A percentile compares a stretch with the other conserved stretches of the same genome.
These are phyloP conservation scores for Martiniozyma abietophila DNA, from an alignment of 805 yeast species.

Conservation along the genomic window DNA sequence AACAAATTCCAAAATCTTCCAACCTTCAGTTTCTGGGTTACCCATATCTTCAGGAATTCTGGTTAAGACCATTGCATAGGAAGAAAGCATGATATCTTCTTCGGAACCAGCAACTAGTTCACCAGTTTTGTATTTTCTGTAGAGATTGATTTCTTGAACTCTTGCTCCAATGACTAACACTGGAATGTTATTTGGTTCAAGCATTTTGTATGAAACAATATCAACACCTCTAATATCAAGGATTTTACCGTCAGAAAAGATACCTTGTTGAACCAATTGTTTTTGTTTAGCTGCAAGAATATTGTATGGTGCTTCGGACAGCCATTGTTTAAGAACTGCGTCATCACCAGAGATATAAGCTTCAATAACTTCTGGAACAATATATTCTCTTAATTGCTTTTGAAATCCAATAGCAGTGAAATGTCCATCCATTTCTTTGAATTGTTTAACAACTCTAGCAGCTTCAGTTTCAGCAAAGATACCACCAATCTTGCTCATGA, in stretches of 20 bases:
- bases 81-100: slow-evolving; percentile 82
- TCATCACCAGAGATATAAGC: slow-evolving; percentile 92
- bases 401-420: slow-evolving; percentile 74
- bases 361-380: slow-evolving; percentile 90
- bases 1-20: slow-evolving; percentile 92
- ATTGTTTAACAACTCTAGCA: slow-evolving; percentile 81
- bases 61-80: slow-evolving; percentile 95
- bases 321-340: slow-evolving; percentile 75
- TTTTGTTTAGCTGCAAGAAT: slow-evolving; percentile 92
- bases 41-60: slow-evolving; percentile 88
- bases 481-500: slow-evolving; percentile 72
- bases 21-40: slow-evolving; percentile 87
- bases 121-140: slow-evolving; percentile 83
- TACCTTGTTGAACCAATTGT: slow-evolving; percentile 82
- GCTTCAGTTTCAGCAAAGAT: slow-evolving; percentile 94
- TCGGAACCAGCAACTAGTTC: slow-evolving; percentile 95
- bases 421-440: slow-evolving; percentile 82
- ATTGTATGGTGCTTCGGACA: slow-evolving; percentile 93
- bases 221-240: slow-evolving; percentile 94
- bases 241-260: slow-evolving; percentile 84
- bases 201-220: slow-evolving; percentile 73
- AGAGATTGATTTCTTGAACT: slow-evolving; percentile 90
- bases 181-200: slow-evolving; percentile 88
- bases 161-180: slow-evolving; percentile 90
- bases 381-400: slow-evolving; percentile 78